Evolutionary conservation across 768 basidiomycete species (phyloP), one percentile per base, ranked within the genome.

Genomic region (Boletus edulis): DNA sequence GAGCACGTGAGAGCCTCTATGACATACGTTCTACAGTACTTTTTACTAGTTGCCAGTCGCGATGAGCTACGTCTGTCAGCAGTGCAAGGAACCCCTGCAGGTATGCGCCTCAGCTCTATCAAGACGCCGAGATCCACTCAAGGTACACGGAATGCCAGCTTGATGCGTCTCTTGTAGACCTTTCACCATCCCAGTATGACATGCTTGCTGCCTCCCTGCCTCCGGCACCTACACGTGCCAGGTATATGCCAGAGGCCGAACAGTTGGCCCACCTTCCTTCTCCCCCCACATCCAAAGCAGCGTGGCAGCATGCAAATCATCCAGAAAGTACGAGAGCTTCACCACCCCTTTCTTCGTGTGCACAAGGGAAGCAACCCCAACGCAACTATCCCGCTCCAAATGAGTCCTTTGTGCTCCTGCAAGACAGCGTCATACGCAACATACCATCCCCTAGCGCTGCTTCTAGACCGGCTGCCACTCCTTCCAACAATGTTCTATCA

Each of bases 1-100:
- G 40, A 5, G 18, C 34, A 22, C 58, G 45, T 55, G 51, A 14
- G 37, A 32, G 10, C 13, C 15, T 15, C 18, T 12, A 22, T 20
- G 20, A 20, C 6, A 29, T 8, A 29, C 24, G 2, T 5, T 5
- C 24, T 24, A 24, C 24, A 5, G 6, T 5, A 24, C 24, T 24
- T 24, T 24, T 24, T 24, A 24, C 24, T 24, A 6, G 24, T 24
- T 24, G 11, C 18, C n/a, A 31, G 20, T 31, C 22, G 20, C 60
- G 49, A 79, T 80, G 79, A 74, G 61, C 52, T 79, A 78, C 62
- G 78, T 88, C 46, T 94, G 91, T 64, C 91, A 93, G 67, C 91
- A 94, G 73, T 94, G 91, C 78, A 93, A 92, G 73, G 89, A 95
- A 66, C 91, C 91, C 7, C 74, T 97, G 34, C 87, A 93, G 81